A percentile compares a stretch with the other conserved stretches of the same genome.
Conservation (phyloP, 192 early-diverging fungal genomes). For the Gryganskiella cystojenkinii region DNA sequence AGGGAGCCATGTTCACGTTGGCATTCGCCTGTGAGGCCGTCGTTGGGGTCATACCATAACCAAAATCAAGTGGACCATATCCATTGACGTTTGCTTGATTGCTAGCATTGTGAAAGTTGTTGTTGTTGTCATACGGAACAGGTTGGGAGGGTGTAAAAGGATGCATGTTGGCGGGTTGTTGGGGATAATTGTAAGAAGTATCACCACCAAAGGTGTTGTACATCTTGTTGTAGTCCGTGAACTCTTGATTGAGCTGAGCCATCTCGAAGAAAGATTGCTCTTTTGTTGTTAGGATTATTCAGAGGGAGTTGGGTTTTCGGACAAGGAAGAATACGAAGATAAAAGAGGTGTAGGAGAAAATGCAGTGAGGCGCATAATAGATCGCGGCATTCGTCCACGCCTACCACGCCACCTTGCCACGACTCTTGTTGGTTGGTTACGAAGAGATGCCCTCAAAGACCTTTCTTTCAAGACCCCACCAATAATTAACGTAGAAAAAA, state of each 20-base stretch:
- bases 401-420: too few species aligned
- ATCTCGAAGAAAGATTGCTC: too few species aligned
- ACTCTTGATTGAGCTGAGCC: slow-evolving; percentile 1
- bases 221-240: slow-evolving; percentile 23
- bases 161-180: background rate
- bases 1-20: slow-evolving; percentile 7
- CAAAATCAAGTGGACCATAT: slow-evolving; percentile 16
- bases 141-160: background rate
- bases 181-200: background rate
- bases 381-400: too few species aligned
- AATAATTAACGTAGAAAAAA: too few species aligned
- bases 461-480: too few species aligned
- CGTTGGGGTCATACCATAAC: slow-evolving; percentile 1
- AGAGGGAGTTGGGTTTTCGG: too few species aligned
- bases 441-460: too few species aligned
- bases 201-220: slow-evolving; percentile 1
- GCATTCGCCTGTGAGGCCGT: background rate
- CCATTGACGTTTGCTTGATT: slow-evolving; percentile 10
- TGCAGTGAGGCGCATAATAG: too few species aligned
- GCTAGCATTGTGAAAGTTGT: background rate
- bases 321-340: too few species aligned
- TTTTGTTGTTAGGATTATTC: too few species aligned
- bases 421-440: too few species aligned
- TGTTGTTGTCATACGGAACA: background rate
- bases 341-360: too few species aligned